Conservation (phyloP, 2,329 filamentous ascomycete genomes). For the Hysterium pulicare region DNA sequence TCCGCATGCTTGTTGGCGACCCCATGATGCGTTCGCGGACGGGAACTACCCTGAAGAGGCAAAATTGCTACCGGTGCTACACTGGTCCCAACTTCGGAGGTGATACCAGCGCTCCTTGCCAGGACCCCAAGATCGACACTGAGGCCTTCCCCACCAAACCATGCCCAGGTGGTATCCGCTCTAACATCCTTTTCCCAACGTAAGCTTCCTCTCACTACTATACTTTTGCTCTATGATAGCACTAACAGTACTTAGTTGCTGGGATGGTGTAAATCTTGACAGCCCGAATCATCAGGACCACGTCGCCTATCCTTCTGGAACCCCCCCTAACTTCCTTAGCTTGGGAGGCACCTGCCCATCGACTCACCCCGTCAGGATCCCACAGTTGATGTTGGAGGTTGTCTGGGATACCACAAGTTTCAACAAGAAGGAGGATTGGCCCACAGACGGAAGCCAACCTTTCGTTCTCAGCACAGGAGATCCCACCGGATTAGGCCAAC, state of each 20-base stretch:
- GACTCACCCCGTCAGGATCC: constrained; percentile 45
- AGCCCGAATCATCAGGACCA: constrained; percentile 55
- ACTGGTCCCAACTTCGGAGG: constrained; percentile 46
- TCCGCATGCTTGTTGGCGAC: constrained; percentile 47
- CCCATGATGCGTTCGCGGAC: constrained; percentile 18
- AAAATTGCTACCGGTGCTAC: constrained; percentile 49
- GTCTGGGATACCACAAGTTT: constrained; percentile 43
- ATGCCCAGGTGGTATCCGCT: constrained; percentile 42
- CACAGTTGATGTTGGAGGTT: constrained; percentile 46
- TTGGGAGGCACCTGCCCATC: constrained; percentile 38
- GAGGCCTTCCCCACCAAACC: constrained; percentile 35
- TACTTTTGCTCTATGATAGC: not conserved
- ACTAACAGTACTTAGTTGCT: constrained; percentile 18
- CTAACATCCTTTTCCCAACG: constrained; percentile 44
- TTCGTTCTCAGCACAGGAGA: constrained; percentile 22
- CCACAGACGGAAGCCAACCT: constrained; percentile 21
- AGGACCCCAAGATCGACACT: constrained; percentile 22
- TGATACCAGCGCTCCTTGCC: constrained; percentile 34
- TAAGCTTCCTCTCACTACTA: constrained; percentile 11
- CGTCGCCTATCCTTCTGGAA: constrained; percentile 41
- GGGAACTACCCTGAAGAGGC: constrained; percentile 17
- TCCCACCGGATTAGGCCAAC: constrained; percentile 19
- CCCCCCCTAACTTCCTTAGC: constrained; percentile 18
- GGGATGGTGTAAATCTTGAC: constrained; percentile 50
- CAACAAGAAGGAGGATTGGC: constrained; percentile 33